phyloP scores from a whole-genome alignment of 2,329 filamentous ascomycete genomes.

The Botrytis byssoidea region DNA sequence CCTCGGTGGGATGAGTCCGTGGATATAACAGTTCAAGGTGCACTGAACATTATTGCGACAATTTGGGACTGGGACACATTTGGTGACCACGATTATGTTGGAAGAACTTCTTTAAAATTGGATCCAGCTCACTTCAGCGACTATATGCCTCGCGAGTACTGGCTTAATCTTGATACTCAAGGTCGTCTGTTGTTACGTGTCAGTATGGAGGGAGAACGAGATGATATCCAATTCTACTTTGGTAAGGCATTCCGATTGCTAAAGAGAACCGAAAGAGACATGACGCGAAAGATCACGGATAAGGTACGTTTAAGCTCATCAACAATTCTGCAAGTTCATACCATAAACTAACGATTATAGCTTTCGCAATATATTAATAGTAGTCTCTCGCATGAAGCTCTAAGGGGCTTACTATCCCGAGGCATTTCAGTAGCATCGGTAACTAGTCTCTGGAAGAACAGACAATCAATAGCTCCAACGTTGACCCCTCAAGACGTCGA shows the following conservation, averaged over 20 bases:
- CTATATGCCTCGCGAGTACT: conserved; percentile 93
- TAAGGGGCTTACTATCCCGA: conserved; percentile 70
- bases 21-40: conserved; percentile 88
- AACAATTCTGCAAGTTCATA: conserved; percentile 10
- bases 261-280: conserved; percentile 94
- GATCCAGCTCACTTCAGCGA: conserved; percentile 97
- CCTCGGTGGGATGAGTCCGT: conserved; percentile 97
- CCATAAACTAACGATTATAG: conserved; percentile 45
- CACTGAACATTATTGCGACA: conserved; percentile 92
- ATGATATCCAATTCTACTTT: conserved; percentile 98
- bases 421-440: conserved; percentile 70
- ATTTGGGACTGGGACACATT: conserved; percentile 98
- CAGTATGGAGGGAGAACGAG: conserved; percentile 97
- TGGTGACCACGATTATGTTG: conserved; percentile 96
- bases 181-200: conserved; percentile 85
- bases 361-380: conserved; percentile 90
- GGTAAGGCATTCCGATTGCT: conserved; percentile 94
- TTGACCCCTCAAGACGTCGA: conserved; percentile 73
- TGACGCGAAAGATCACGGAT: conserved; percentile 97
- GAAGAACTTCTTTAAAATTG: conserved; percentile 94
- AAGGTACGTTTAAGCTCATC: conserved; percentile 59
- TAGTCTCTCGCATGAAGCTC: conserved; percentile 78
- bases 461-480: conserved; percentile 53
- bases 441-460: conserved; percentile 65
- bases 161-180: conserved; percentile 95